Conservation (phyloP, 306 rosid genomes). For the Lathyrus aphaca region DNA sequence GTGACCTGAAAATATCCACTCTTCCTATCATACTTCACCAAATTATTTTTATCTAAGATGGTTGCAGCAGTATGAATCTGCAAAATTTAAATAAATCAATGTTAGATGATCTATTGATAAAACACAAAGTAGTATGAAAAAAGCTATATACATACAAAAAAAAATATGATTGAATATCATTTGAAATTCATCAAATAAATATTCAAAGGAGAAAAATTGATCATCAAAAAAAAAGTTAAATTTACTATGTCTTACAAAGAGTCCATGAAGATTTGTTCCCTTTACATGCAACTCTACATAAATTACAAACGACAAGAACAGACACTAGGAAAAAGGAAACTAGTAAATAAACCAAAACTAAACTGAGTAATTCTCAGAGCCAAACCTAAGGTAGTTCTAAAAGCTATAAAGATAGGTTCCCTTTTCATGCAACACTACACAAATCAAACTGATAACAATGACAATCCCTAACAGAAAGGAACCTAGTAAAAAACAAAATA, state of each 20-base stretch:
- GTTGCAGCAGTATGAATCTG: slow-evolving; percentile 95
- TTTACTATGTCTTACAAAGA: background rate
- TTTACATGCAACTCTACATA: background rate
- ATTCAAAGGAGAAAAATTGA: slow-evolving; percentile 4
- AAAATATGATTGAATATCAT: background rate
- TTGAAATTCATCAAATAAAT: slow-evolving; percentile 24
- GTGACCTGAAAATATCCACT: slow-evolving; percentile 97
- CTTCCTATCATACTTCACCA: slow-evolving; percentile 92
- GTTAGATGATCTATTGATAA: slow-evolving; percentile 1
- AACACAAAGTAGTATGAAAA: background rate
- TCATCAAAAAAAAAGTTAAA: background rate
- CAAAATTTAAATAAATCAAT: slow-evolving; percentile 42
- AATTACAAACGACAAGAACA: background rate
- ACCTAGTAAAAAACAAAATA: background rate
- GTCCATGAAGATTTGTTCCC: background rate
- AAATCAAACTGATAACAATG: too few species aligned
- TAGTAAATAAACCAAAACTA: too few species aligned
- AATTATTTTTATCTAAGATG: slow-evolving; percentile 78
- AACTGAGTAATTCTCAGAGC: too few species aligned
- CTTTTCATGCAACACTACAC: too few species aligned
- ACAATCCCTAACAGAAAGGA: background rate
- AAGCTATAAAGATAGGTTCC: too few species aligned
- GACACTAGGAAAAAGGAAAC: background rate
- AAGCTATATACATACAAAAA: background rate
- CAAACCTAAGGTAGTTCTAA: too few species aligned